Conservation (phyloP, 2,329 filamentous ascomycete genomes). For the Rachicladosporium sp. region DNA sequence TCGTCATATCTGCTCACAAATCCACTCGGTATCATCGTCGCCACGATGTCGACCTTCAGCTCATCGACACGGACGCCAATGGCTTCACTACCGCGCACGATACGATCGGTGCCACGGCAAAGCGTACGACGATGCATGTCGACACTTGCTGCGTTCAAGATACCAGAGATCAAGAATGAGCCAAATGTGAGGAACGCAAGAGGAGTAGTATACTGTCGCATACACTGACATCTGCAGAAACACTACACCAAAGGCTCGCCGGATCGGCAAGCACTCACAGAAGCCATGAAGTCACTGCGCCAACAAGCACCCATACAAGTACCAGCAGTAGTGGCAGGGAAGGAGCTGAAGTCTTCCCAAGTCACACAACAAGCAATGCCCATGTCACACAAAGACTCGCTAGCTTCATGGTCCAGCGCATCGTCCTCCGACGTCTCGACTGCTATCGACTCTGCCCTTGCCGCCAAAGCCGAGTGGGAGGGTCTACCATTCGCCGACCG, state of each 20-base stretch:
- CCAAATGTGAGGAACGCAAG: conserved; percentile 59
- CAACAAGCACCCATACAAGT: conserved; percentile 61
- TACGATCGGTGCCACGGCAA: too few relatives aligned
- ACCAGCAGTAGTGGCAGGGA: conserved; percentile 71
- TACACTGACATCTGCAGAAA: conserved; percentile 46
- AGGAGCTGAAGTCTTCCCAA: conserved; percentile 46
- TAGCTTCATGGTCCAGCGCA: conserved; percentile 80
- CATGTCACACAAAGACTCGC: conserved; percentile 58
- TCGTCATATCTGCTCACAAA: too few relatives aligned
- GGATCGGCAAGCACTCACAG: conserved; percentile 63
- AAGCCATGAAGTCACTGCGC: conserved; percentile 59
- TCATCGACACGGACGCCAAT: neutral
- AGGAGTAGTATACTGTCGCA: conserved; percentile 3
- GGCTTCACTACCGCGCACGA: too few relatives aligned
- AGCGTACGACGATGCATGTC: conserved; percentile 19
- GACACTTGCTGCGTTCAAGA: conserved; percentile 72
- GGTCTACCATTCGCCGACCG: conserved; percentile 79
- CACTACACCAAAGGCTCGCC: conserved; percentile 76
- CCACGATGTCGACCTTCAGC: too few relatives aligned
- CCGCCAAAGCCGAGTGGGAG: conserved; percentile 78
- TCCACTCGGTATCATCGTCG: too few relatives aligned
- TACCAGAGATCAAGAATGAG: conserved; percentile 79
- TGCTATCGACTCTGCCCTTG: conserved; percentile 72
- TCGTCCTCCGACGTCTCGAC: conserved; percentile 60
- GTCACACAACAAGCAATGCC: conserved; percentile 68